Base-by-base conservation (phyloP, 31 red algal species). In the Odonthalia washingtoniensis region DNA sequence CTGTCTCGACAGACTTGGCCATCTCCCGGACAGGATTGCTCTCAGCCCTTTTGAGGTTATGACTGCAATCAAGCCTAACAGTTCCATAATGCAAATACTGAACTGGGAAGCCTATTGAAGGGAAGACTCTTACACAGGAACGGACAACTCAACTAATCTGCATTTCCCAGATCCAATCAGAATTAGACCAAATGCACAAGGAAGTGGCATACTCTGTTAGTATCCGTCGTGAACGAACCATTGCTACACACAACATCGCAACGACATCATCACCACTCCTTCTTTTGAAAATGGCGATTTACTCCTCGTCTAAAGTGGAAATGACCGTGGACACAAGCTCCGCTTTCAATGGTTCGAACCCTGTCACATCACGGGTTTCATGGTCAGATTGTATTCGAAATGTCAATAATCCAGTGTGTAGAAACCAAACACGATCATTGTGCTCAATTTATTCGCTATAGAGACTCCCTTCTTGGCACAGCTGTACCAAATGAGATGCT, bases 291-390 rank as follows among this genome's bases (percentile, higher is more conserved):
- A 41, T 46, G 31, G 82, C 6, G 66, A 76, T 52, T 74, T 86
- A 28, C 40, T 86, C 18, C 82, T 75, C 70, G 82, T 86, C 17
- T 38, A 69, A 4, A 66, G 40, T 12, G 68, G 69, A 6, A 52
- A 44, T 37, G 39, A 86, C 75, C 82, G 82, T 17, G 68, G 82
- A 5, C 34, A 86, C 70, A 86, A 86, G 53, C 61, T 77, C 34
- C 82, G 82, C 21, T 60, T 86, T 42, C 3, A 49, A 3, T 86
- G 68, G 82, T 86, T 61, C 45, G 82, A 38, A 44, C 82, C 82
- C 9, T 46, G 82, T 21, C 82, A 38, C n/a, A 52, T 86, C 30
- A 75, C 44, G 4, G 70, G 24, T 43, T 83, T 9, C 0, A 69
- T 35, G 36, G 62, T 16, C 62, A 30, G 3, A 52, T 83, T 34